These are phyloP conservation scores for Selenicereus undatus DNA, from an alignment of 148 eudicot species.

Conservation along the genomic window DNA sequence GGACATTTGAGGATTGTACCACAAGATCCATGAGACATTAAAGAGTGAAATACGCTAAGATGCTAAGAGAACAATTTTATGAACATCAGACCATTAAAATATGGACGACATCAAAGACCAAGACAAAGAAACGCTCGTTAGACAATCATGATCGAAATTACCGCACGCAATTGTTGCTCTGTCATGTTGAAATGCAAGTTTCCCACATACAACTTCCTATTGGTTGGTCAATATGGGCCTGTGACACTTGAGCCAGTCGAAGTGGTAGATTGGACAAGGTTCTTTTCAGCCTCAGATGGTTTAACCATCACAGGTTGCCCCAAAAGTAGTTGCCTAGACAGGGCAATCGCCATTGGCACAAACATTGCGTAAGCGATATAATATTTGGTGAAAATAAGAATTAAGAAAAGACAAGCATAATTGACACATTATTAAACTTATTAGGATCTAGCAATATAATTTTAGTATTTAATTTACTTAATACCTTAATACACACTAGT, in stretches of 20 bases:
- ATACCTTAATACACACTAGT: too few relatives aligned
- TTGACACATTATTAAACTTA: too few relatives aligned
- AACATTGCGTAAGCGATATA: too few relatives aligned
- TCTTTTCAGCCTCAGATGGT: slow-evolving; percentile 99
- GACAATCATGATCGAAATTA: slow-evolving; percentile 16
- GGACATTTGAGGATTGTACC: background rate
- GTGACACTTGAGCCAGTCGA: slow-evolving; percentile 58
- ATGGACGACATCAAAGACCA: background rate
- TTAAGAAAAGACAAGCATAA: too few relatives aligned
- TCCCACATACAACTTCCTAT: slow-evolving; percentile 93
- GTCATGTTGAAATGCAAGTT: slow-evolving; percentile 97
- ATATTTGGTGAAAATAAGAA: too few relatives aligned
- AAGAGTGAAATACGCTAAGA: background rate
- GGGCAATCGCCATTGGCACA: slow-evolving; percentile 97
- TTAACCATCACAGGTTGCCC: too few relatives aligned
- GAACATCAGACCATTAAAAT: background rate
- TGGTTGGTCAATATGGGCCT: slow-evolving; percentile 88
- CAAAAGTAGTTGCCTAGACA: slow-evolving; percentile 80
- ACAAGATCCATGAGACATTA: background rate
- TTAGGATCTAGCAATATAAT: too few relatives aligned
- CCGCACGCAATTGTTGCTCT: slow-evolving; percentile 83
- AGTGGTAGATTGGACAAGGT: slow-evolving; percentile 89
- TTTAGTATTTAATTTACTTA: too few relatives aligned
- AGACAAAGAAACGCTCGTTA: background rate
- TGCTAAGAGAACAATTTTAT: background rate